These are phyloP conservation scores for Metschnikowia amazonensis DNA, from an alignment of 805 yeast species.

Conservation along the genomic window DNA sequence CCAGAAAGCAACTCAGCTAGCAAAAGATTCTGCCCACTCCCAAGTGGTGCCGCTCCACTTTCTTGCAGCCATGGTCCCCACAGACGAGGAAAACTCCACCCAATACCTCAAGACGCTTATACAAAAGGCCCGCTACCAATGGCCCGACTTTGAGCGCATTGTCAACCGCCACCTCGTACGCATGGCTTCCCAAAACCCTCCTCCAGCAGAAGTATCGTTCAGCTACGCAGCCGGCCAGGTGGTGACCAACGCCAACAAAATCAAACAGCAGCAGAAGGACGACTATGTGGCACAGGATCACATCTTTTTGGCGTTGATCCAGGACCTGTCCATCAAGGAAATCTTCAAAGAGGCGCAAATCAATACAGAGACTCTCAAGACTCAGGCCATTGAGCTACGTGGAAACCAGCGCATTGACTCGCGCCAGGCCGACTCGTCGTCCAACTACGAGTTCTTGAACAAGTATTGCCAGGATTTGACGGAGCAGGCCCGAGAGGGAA, in stretches of 20 bases:
- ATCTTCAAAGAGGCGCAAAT: conserved; percentile 70
- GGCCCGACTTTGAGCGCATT: conserved; percentile 70
- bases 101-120: conserved; percentile 73
- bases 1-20: conserved; percentile 74
- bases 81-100: conserved; percentile 45
- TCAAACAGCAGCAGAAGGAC: conserved; percentile 86
- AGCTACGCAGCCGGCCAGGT: conserved; percentile 75
- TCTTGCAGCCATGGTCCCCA: conserved; percentile 83
- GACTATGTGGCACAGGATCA: conserved; percentile 93
- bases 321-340: conserved; percentile 66
- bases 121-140: conserved; percentile 86
- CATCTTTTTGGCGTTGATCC: conserved; percentile 75
- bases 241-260: conserved; percentile 67
- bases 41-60: conserved; percentile 86
- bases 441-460: conserved; percentile 73
- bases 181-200: conserved; percentile 83
- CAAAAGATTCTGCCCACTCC: conserved; percentile 78
- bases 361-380: conserved; percentile 66
- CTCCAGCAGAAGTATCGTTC: conserved; percentile 78
- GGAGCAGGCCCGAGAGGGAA: conserved; percentile 88
- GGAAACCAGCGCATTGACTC: conserved; percentile 92
- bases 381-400: conserved; percentile 75
- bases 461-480: conserved; percentile 95
- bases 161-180: conserved; percentile 81
- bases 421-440: conserved; percentile 87